Percentiles rank a stretch among this genome's conserved stretches.
phyloP scores from a whole-genome alignment of 169 alveolate species.

The Perkinsus marinus region DNA sequence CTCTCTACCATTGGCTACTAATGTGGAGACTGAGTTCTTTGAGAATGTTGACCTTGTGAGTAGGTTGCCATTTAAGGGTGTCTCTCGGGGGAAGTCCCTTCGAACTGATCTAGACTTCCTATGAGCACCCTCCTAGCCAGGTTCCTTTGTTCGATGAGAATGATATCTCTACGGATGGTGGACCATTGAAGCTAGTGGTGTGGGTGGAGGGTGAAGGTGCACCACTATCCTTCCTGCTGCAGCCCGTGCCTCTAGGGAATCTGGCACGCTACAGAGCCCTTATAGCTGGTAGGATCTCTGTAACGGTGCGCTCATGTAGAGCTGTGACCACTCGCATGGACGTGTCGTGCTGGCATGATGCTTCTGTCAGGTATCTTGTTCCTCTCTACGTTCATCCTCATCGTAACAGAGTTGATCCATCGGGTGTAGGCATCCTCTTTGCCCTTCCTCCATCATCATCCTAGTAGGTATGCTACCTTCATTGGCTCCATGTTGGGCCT shows the following conservation, averaged over 20 bases:
- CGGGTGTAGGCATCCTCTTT: background rate
- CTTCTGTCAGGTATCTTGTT: background rate
- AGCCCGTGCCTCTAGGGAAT: background rate
- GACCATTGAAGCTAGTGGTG: background rate
- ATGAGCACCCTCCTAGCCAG: too few species aligned
- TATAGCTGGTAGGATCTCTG: background rate
- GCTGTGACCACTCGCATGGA: too few species aligned
- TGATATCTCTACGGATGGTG: background rate
- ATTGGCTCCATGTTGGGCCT: background rate
- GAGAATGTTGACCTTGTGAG: background rate
- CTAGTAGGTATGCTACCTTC: background rate
- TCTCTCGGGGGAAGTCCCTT: too few species aligned
- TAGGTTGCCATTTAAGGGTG: too few species aligned
- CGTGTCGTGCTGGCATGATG: background rate
- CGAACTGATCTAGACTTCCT: too few species aligned
- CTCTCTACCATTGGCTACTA: background rate
- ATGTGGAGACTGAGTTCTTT: background rate
- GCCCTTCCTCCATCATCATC: too few species aligned
- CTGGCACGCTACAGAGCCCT: background rate
- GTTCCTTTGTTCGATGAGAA: background rate
- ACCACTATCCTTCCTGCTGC: background rate
- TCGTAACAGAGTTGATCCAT: background rate
- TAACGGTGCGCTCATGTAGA: too few species aligned
- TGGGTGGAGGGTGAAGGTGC: background rate
- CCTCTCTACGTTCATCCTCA: background rate